Conservation (phyloP, 441 rosid genomes). For the Adansonia gregorii region DNA sequence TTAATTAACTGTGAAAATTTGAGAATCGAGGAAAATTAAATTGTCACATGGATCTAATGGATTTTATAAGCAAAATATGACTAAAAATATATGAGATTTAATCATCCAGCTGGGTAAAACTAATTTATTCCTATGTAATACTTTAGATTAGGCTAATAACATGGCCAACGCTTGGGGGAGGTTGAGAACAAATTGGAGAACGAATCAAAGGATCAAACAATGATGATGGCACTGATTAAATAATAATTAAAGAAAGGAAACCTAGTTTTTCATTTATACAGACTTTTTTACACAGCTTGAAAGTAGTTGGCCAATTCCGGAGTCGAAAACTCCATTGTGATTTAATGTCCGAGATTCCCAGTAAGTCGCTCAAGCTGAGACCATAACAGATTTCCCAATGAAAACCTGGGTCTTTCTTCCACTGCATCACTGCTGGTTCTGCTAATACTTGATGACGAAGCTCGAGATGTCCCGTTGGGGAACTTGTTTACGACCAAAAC, state of each 20-base stretch:
- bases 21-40: no score
- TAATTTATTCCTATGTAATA: no score
- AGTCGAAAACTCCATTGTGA: conserved; percentile 3
- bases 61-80: no score
- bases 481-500: conserved; percentile 44
- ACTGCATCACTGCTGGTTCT: conserved; percentile 31
- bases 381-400: conserved; percentile 73
- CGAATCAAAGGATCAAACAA: neutral
- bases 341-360: conserved; percentile 48
- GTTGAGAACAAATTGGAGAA: neutral
- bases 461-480: conserved; percentile 34
- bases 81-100: no score
- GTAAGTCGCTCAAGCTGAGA: conserved; percentile 71
- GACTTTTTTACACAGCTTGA: conserved; percentile 21
- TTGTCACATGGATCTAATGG: no score
- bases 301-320: neutral
- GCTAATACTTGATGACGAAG: conserved; percentile 35
- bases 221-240: neutral
- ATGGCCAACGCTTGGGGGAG: neutral
- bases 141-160: neutral
- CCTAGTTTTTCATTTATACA: conserved; percentile 1
- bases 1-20: no score
- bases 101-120: no score
- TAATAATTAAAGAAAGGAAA: neutral
- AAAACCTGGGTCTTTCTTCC: conserved; percentile 50